Conservation (phyloP, 306 rosid genomes). For the Begonia masoniana region DNA sequence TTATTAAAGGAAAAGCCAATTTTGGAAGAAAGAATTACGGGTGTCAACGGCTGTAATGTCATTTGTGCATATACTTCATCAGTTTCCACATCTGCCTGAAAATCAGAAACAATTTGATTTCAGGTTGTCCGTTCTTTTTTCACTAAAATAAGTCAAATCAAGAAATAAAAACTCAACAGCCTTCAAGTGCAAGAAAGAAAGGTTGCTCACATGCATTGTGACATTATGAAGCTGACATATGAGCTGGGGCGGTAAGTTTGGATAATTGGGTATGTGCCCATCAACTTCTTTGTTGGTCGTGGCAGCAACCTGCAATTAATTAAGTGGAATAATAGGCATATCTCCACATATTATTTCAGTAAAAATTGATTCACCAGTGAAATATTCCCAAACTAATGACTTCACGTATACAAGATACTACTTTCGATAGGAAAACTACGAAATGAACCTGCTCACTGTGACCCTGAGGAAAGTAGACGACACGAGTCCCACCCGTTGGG, state of each 20-base stretch:
- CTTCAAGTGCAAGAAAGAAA: constrained; percentile 4
- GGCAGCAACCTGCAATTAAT: constrained; percentile 52
- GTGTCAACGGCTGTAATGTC: constrained; percentile 83
- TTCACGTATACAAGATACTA: no score
- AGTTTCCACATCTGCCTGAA: constrained; percentile 90
- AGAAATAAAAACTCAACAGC: constrained; percentile 1
- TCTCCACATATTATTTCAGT: no score
- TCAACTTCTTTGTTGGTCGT: constrained; percentile 72
- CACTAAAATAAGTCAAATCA: background rate
- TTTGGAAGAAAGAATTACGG: constrained; percentile 25
- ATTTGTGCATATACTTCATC: constrained; percentile 95
- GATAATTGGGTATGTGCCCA: constrained; percentile 73
- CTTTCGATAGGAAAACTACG: no score
- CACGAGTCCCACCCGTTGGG: constrained; percentile 63
- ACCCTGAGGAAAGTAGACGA: constrained; percentile 91
- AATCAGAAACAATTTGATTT: constrained; percentile 8
- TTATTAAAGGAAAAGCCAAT: background rate
- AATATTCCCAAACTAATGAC: no score
- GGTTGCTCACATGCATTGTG: constrained; percentile 65
- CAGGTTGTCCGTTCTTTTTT: background rate
- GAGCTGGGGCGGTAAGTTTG: constrained; percentile 71
- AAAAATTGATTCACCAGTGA: no score
- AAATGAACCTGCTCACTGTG: constrained; percentile 65
- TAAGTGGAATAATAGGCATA: background rate
- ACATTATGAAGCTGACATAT: constrained; percentile 79